Evolutionary conservation across 495 filamentous ascomycete species (phyloP).

Genomic region (Zalerion maritima): DNA sequence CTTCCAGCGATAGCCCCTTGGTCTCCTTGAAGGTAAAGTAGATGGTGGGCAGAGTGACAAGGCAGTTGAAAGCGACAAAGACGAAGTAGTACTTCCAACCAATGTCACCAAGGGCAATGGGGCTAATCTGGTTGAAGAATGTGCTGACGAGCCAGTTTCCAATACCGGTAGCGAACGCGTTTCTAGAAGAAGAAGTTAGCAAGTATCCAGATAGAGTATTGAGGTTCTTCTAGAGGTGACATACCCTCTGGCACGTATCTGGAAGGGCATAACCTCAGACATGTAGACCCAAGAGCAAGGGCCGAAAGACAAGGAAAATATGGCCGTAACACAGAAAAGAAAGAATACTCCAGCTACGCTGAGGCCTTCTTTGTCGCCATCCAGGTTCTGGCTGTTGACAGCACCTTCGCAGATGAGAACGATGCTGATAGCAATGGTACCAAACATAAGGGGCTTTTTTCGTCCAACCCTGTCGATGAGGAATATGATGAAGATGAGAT

Average conservation of each 20-base stretch:
- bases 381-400: slow-evolving; percentile 24
- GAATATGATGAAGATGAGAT: slow-evolving; percentile 33
- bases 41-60: slow-evolving; percentile 22
- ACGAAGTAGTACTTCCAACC: slow-evolving; percentile 34
- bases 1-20: slow-evolving; percentile 38
- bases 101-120: slow-evolving; percentile 29
- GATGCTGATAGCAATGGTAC: slow-evolving; percentile 24
- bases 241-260: slow-evolving; percentile 32
- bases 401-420: slow-evolving; percentile 29
- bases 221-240: too few relatives aligned
- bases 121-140: slow-evolving; percentile 35
- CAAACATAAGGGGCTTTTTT: slow-evolving; percentile 27
- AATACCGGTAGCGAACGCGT: slow-evolving; percentile 29
- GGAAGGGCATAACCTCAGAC: slow-evolving; percentile 36
- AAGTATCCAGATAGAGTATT: too few relatives aligned
- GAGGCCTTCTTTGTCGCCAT: slow-evolving; percentile 19
- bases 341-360: slow-evolving; percentile 35
- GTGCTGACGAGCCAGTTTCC: slow-evolving; percentile 38
- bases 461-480: slow-evolving; percentile 35
- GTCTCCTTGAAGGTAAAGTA: slow-evolving; percentile 43
- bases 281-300: slow-evolving; percentile 35
- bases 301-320: slow-evolving; percentile 33
- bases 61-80: slow-evolving; percentile 19
- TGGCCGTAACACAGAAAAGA: slow-evolving; percentile 32
- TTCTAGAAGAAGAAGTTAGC: too few relatives aligned